Base-by-base conservation (phyloP, 1,284 basidiomycete genomes). In the Wolfiporia cocos region DNA sequence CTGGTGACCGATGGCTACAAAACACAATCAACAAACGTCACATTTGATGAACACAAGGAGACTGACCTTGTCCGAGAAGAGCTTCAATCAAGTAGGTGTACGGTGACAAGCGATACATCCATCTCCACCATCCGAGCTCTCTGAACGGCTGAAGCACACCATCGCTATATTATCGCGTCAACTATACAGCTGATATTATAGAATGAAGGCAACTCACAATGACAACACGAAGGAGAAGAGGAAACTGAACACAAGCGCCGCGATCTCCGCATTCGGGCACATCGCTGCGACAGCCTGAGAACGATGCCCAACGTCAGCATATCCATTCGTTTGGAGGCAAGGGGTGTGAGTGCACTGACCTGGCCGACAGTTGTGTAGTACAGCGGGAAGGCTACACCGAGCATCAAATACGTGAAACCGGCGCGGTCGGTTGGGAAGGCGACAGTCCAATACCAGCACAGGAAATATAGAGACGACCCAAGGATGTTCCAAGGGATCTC, bases 41-140 rank as follows among this genome's bases (percentile, higher is more conserved):
- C 26, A 28, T 9, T 14, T 7, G 14, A 28, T 14, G 14, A 28
- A 9, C 26, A 28, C 9, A 7, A 35, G 17, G 28, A 29, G 10
- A 32, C 42, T 11, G 28, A 71, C 71, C 64, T 59, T 74, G 67
- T 5, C 71, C 70, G n/a, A 75, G 50, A 21, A 78, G 51, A 28
- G 70, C 78, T 52, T 80, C 78, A 31, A 76, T 69, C 21, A 81
- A 62, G 50, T 81, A 82, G 3, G 81, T 85, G 62, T 79, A 87
- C 0, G 87, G 87, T 2, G 83, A 84, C 5, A 85, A 61, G 37
- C 71, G 73, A 62, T 88, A 86, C 80, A 89, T 85, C 81, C 86
- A 90, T 47, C 68, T 68, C 86, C 85, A 89, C 79, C 85, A 88
- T 5, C 78, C 80, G 2, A 89, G 72, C 9, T 68, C 26, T 9